Base-by-base conservation (phyloP, 2,329 filamentous ascomycete genomes). In the Metarhizium brunneum region DNA sequence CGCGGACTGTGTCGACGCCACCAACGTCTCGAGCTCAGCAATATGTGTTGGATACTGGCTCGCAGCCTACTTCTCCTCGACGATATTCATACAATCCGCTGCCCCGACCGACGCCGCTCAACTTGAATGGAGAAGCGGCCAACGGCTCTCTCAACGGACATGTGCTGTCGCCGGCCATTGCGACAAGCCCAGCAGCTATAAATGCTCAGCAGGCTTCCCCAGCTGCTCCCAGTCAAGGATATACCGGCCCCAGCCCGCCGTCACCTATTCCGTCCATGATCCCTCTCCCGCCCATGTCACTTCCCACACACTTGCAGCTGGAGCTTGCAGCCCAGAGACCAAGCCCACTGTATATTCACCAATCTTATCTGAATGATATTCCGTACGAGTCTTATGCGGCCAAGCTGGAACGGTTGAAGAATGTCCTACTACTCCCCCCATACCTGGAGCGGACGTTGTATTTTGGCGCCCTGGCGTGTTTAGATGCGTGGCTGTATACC, bases 401-500 rank as follows among this genome's bases (percentile, higher is more conserved):
- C 64, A 97, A 97, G 68, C 88, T 97, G 57, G 90, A 97, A 68
- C 85, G 95, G 43, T 77, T 99, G 13, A 81, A 90, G 61, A 97
- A 97, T 67, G 95, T 96, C 58, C 72, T 99, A 6, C 76, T 91
- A 30, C 74, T 99, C 3, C 91, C 92, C 0, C 81, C 84, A 0
- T 88, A 87, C 58, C 78, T 99, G 5, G 94, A 99, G 71, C 82
- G 87, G 49, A 87, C 92, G 0, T 79, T 99, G 6, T 84, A 85
- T 57, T 97, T 99, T 71, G 94, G 94, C 6, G 86, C 89, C 0
- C 72, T 97, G 38, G 92, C 92, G 6, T 99, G 94, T 71, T 77
- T 99, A 6, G 94, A 99, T 68, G 88, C 92, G 1, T 99, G 92
- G 91, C 81, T 99, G 1, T 94, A 96, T 72, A 95, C 90, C 0